phyloP scores from a whole-genome alignment of 495 filamentous ascomycete genomes.

The Xylaria grammica region DNA sequence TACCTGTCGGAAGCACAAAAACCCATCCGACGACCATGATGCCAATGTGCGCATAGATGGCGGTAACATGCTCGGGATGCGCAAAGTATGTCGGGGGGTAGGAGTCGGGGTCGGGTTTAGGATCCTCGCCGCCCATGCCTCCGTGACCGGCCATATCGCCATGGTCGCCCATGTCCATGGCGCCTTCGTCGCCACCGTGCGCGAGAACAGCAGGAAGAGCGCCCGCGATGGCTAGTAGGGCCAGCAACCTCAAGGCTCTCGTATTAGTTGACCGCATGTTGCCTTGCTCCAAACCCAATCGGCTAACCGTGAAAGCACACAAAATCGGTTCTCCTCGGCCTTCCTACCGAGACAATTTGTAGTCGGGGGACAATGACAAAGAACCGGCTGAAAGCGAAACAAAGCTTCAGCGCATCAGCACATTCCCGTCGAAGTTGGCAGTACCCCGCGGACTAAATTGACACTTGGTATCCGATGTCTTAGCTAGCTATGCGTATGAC shows the following conservation, averaged over 20 bases:
- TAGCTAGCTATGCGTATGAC: not conserved
- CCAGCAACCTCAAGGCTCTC: conserved; percentile 31
- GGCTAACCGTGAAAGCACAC: not conserved
- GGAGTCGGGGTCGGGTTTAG: conserved; percentile 45
- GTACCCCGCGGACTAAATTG: not conserved
- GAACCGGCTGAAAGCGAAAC: not conserved
- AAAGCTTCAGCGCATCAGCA: conserved; percentile 7
- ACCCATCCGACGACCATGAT: conserved; percentile 85
- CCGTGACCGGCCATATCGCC: conserved; percentile 31
- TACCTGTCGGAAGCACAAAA: conserved; percentile 81
- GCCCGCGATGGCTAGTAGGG: conserved; percentile 33
- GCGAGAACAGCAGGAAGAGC: conserved; percentile 46
- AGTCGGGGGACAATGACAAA: not conserved
- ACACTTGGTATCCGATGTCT: conserved; percentile 12
- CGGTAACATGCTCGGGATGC: conserved; percentile 64
- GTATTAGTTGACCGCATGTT: conserved; percentile 31
- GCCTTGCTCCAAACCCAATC: not conserved
- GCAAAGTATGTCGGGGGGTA: conserved; percentile 75
- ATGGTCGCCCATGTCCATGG: conserved; percentile 52
- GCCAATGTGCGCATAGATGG: conserved; percentile 78
- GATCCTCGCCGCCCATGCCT: conserved; percentile 46
- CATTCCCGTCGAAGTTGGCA: conserved; percentile 2
- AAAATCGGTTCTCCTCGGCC: not conserved
- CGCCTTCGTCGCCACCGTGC: conserved; percentile 46
- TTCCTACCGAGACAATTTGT: not conserved